phyloP scores from a whole-genome alignment of 2,329 filamentous ascomycete genomes.

The Monilinia fructigena region DNA sequence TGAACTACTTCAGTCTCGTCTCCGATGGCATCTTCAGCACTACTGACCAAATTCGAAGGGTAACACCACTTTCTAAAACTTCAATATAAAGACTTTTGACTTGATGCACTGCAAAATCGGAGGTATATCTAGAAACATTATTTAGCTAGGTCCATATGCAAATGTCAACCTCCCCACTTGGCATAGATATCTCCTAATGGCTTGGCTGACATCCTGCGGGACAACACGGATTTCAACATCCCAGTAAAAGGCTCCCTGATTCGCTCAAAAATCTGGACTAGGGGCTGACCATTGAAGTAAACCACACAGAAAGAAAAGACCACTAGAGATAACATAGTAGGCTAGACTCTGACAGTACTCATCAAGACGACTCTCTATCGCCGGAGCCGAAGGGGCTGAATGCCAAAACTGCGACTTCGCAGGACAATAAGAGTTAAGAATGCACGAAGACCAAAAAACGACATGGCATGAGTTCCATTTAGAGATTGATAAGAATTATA shows the following conservation, averaged over 20 bases:
- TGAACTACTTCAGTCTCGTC: neutral
- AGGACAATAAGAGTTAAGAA: slow-evolving; percentile 48
- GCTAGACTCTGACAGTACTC: slow-evolving; percentile 49
- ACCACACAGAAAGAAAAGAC: slow-evolving; percentile 74
- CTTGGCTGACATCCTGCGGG: neutral
- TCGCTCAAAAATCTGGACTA: slow-evolving; percentile 55
- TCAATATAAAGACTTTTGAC: neutral
- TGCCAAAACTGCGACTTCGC: slow-evolving; percentile 35
- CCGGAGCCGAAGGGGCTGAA: slow-evolving; percentile 48
- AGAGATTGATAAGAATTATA: slow-evolving; percentile 49
- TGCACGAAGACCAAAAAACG: slow-evolving; percentile 46
- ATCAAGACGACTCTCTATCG: slow-evolving; percentile 52
- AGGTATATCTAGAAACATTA: too few relatives aligned
- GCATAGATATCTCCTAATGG: neutral
- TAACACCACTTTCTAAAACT: neutral
- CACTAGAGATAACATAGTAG: slow-evolving; percentile 47
- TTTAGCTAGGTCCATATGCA: neutral
- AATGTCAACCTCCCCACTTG: neutral
- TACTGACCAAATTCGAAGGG: neutral
- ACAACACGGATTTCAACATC: slow-evolving; percentile 75
- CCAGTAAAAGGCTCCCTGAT: slow-evolving; percentile 58
- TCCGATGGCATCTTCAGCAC: neutral
- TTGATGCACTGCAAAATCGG: neutral
- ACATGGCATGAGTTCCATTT: slow-evolving; percentile 49
- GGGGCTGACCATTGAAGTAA: slow-evolving; percentile 80